Conservation (phyloP, 495 filamentous ascomycete species). For the Pseudevernia furfuracea region DNA sequence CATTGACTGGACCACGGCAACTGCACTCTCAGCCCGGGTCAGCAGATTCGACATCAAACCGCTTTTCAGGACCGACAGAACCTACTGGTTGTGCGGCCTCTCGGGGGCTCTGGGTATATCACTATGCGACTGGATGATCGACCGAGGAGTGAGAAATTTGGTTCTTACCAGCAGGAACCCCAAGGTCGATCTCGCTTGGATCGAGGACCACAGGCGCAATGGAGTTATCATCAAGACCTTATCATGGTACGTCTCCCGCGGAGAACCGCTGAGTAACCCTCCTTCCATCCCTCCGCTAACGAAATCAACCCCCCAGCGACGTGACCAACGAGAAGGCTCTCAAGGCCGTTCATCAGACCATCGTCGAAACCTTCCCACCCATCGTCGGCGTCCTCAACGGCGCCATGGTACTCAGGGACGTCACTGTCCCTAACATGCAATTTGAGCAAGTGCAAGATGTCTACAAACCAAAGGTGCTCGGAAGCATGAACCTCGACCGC, state of each 20-base stretch:
- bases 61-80: conserved; percentile 30
- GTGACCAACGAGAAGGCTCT: conserved; percentile 12
- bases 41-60: conserved; percentile 7
- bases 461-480: conserved; percentile 11
- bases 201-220: conserved; percentile 30
- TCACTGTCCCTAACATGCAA: neutral
- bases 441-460: conserved; percentile 6
- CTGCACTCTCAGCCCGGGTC: neutral
- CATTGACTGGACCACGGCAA: conserved; percentile 3
- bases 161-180: conserved; percentile 43
- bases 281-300: neutral
- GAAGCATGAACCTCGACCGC: conserved; percentile 1
- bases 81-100: conserved; percentile 50
- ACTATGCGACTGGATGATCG: conserved; percentile 48
- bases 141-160: conserved; percentile 46
- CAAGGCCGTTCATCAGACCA: conserved; percentile 3
- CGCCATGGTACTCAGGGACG: conserved; percentile 10
- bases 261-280: neutral
- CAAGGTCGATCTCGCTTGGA: conserved; percentile 42
- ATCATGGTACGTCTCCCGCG: neutral
- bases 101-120: conserved; percentile 52
- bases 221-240: conserved; percentile 21
- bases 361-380: conserved; percentile 1
- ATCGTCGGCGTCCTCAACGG: conserved; percentile 11
- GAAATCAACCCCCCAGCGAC: neutral